These are phyloP conservation scores for Polyporus tsugae DNA, from an alignment of 1,284 basidiomycete species.

Conservation along the genomic window DNA sequence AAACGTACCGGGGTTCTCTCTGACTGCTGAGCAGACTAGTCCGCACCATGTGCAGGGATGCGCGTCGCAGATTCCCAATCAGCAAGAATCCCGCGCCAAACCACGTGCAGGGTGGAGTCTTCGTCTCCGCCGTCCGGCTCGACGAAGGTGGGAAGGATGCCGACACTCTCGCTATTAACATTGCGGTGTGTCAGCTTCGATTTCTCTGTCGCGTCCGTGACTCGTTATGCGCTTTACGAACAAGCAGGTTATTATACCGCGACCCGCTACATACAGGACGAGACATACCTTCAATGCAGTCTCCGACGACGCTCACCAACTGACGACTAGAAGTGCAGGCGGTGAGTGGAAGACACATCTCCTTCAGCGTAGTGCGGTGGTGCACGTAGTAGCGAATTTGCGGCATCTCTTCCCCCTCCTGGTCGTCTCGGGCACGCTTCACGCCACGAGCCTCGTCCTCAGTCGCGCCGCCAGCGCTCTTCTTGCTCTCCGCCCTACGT, in stretches of 20 bases:
- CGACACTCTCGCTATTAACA: neutral
- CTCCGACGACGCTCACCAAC: neutral
- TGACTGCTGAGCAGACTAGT: neutral
- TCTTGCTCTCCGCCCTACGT: neutral
- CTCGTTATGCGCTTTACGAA: neutral
- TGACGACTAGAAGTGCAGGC: neutral
- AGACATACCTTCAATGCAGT: constrained; percentile 5
- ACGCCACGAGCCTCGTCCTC: too few species aligned
- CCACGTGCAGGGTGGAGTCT: neutral
- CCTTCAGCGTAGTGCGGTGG: too few species aligned
- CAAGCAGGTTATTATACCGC: neutral
- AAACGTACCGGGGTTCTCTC: neutral
- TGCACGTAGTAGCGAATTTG: too few species aligned
- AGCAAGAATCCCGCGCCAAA: neutral
- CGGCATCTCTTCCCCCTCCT: too few species aligned
- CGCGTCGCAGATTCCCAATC: constrained; percentile 3
- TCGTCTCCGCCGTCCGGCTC: neutral
- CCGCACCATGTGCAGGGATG: neutral
- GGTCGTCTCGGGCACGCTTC: too few species aligned
- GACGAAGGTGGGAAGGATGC: neutral
- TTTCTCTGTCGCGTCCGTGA: neutral
- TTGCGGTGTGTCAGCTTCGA: constrained; percentile 5
- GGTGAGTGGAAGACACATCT: constrained; percentile 4
- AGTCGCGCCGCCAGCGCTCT: too few species aligned
- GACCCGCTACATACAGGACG: neutral